A percentile compares a stretch with the other conserved stretches of the same genome.
These are phyloP conservation scores for Parmelia sp. DNA, from an alignment of 495 filamentous ascomycete species.

Conservation along the genomic window DNA sequence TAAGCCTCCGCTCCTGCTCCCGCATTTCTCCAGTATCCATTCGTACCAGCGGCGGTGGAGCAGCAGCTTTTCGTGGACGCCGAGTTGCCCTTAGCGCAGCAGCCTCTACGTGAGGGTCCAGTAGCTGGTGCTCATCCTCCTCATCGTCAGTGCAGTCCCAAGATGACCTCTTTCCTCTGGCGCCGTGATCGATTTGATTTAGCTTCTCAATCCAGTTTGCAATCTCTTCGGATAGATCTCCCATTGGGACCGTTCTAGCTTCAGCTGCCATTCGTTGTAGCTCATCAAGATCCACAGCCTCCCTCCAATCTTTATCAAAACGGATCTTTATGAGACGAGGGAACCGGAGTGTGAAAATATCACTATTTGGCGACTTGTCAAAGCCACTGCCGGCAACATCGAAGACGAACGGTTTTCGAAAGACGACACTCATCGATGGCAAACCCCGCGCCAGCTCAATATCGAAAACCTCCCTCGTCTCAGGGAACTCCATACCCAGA, in stretches of 20 bases:
- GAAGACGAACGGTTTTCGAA: conserved; percentile 56
- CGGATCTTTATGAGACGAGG: conserved; percentile 59
- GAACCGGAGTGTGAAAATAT: conserved; percentile 57
- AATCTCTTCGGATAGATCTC: conserved; percentile 46
- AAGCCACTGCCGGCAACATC: conserved; percentile 61
- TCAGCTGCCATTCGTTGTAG: conserved; percentile 49
- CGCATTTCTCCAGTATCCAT: conserved; percentile 28
- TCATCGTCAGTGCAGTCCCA: conserved; percentile 21
- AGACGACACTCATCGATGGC: conserved; percentile 41
- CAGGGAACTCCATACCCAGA: conserved; percentile 22
- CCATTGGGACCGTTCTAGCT: conserved; percentile 36
- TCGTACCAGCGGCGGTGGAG: conserved; percentile 21
- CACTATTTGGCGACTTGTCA: conserved; percentile 51
- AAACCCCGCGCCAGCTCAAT: conserved; percentile 20
- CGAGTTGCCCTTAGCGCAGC: background rate
- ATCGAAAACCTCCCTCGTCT: conserved; percentile 15
- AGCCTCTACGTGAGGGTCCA: background rate
- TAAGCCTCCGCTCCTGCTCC: conserved; percentile 17
- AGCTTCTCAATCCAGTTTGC: conserved; percentile 50
- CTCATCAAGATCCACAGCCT: conserved; percentile 50
- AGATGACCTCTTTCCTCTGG: conserved; percentile 3
- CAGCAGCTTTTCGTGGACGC: background rate
- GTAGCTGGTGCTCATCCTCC: background rate
- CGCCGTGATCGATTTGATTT: conserved; percentile 38
- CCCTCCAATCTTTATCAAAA: conserved; percentile 49